Evolutionary conservation across 176 grass and related monocot species (phyloP).

Genomic region (Tillandsia fasciculata): DNA sequence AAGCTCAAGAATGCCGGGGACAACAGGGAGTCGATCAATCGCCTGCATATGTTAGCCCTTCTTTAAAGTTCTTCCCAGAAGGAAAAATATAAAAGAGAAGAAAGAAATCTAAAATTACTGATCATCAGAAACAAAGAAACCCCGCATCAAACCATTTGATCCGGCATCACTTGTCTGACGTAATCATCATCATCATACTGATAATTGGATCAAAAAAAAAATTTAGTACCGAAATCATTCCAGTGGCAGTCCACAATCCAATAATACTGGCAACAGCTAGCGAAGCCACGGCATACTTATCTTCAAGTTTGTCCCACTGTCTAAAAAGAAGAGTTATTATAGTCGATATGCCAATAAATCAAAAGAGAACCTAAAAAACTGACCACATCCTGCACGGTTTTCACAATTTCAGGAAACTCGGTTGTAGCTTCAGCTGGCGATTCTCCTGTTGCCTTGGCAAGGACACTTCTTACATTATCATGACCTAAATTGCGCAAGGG

Average conservation of each 20-base stretch:
- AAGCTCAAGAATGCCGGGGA: conserved; percentile 75
- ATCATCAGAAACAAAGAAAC: background rate
- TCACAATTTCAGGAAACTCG: conserved; percentile 47
- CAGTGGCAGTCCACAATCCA: conserved; percentile 65
- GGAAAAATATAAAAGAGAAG: background rate
- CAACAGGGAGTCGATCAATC: conserved; percentile 76
- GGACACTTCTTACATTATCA: conserved; percentile 21
- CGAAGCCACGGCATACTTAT: conserved; percentile 81
- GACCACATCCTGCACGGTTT: conserved; percentile 50
- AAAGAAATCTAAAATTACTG: background rate
- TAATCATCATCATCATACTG: background rate
- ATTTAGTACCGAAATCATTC: conserved; percentile 48
- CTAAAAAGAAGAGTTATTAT: conserved; percentile 44
- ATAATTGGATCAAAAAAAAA: background rate
- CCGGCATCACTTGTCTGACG: background rate
- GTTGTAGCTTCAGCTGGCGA: conserved; percentile 33
- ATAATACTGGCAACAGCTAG: conserved; percentile 51
- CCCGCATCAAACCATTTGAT: background rate
- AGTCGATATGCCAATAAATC: conserved; percentile 17
- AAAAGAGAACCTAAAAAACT: conserved; percentile 12
- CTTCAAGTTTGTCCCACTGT: conserved; percentile 98
- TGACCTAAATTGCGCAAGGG: conserved; percentile 25
- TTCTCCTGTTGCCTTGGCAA: conserved; percentile 26
- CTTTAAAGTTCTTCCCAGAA: conserved; percentile 1
- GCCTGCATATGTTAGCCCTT: conserved; percentile 21